Base-by-base conservation (phyloP, 1,284 basidiomycete genomes). In the Trichosporon sp. region DNA sequence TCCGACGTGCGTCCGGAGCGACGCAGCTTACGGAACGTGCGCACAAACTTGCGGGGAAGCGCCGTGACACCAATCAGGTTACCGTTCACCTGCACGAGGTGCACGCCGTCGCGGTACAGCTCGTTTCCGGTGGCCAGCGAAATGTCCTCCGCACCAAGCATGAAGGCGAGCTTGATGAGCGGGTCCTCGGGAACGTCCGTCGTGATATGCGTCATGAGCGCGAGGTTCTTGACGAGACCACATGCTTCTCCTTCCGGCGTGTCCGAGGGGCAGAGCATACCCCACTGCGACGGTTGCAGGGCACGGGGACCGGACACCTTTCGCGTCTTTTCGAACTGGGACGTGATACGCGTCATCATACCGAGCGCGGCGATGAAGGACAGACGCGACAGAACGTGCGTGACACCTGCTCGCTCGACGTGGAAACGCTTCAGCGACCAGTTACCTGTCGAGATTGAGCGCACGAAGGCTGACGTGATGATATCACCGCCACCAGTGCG, bases 201-300 rank as follows among this genome's bases (percentile, higher is more conserved):
- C 13, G 97, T 99, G 82, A 99, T 99, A 83, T 99, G 98, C 2
- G 98, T 99, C 95, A 99, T 99, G 53, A 99, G 87, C 2, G 97
- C 98, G 69, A 99, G 85, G 83, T 99, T 99, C 86, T 99, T 99
- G 64, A 99, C 98, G 70, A 99, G 85, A 65, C 97, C 97, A 80
- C 97, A 99, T 6, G 97, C 97, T 84, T 99, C 97, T 80, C 97
- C 98, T 89, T 99, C 97, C 0, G 97, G 97, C 3, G 98, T 99
- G 83, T 99, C 97, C 78, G 93, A 95, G 0, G 97, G 93, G 84
- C 97, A 99, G 25, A 99, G 86, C 88, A 99, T 95, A 56, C 97
- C 98, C 98, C 98, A 99, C 84, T 99, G 97, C 86, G 91, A 93
- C 11, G 97, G 95, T 81, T 99, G 97, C 72, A 99, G 85, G 13